Conservation (phyloP, 306 rosid species). For the Ceratonia siliqua region DNA sequence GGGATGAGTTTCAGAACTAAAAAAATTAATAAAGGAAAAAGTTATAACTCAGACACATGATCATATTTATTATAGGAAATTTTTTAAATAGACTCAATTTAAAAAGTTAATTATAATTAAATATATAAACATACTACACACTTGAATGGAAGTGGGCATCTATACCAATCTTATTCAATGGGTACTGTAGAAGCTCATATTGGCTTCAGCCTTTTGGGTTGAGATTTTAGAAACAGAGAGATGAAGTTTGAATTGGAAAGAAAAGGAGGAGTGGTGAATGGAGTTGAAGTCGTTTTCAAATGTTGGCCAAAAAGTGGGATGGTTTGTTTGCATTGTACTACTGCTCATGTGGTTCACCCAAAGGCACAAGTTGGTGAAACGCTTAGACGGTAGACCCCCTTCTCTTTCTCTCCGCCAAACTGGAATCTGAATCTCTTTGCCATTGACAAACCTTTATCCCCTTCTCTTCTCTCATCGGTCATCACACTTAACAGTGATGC, state of each 20-base stretch:
- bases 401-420: conserved; percentile 35
- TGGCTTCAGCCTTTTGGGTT: conserved; percentile 23
- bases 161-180: too few species aligned
- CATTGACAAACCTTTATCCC: conserved; percentile 5
- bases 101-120: too few species aligned
- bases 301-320: conserved; percentile 40
- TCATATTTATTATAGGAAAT: too few species aligned
- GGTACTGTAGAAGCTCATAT: neutral
- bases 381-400: too few species aligned
- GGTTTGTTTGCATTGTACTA: conserved; percentile 15
- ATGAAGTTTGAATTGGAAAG: conserved; percentile 39
- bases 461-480: conserved; percentile 13
- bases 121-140: too few species aligned
- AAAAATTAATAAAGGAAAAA: too few species aligned
- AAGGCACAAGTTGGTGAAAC: conserved; percentile 30
- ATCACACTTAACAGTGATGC: conserved; percentile 15
- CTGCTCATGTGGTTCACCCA: conserved; percentile 29
- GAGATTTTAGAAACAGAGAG: neutral
- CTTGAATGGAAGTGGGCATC: too few species aligned
- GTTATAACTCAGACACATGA: too few species aligned
- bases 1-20: too few species aligned
- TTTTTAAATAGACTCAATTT: too few species aligned
- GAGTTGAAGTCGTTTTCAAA: conserved; percentile 43
- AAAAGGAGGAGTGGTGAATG: conserved; percentile 31
- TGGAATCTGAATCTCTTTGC: neutral